Conservation (phyloP, 441 rosid genomes). For the Melastoma candidum region DNA sequence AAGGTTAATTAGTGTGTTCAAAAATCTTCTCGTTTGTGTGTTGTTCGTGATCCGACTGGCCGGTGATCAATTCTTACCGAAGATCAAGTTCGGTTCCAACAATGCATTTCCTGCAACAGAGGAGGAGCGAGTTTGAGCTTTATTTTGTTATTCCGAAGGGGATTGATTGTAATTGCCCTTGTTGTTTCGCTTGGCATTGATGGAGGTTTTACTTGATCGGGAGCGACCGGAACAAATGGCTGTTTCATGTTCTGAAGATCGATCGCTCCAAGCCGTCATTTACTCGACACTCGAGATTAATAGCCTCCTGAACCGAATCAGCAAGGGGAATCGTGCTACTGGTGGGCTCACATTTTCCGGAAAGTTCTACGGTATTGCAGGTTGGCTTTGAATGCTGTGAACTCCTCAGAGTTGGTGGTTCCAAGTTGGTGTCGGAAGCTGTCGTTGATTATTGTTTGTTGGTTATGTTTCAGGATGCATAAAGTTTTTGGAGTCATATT, state of each 20-base stretch:
- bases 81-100: no score
- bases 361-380: conserved; percentile 90
- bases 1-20: no score
- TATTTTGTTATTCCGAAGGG: not conserved
- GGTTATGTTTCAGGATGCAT: conserved; percentile 62
- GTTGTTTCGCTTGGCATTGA: conserved; percentile 18
- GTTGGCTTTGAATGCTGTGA: conserved; percentile 27
- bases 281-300: conserved; percentile 85
- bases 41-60: no score
- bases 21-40: no score
- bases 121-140: not conserved
- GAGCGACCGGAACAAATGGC: conserved; percentile 78
- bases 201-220: conserved; percentile 86
- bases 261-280: conserved; percentile 90
- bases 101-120: not conserved
- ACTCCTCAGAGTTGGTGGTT: not conserved
- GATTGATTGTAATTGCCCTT: not conserved
- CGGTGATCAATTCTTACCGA: no score
- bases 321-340: conserved; percentile 91
- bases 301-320: conserved; percentile 84
- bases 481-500: conserved; percentile 91
- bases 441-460: not conserved
- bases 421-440: no score
- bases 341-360: conserved; percentile 78
- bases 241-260: conserved; percentile 80